Conservation (phyloP, 805 yeast genomes). For the Zygoascus tannicola region DNA sequence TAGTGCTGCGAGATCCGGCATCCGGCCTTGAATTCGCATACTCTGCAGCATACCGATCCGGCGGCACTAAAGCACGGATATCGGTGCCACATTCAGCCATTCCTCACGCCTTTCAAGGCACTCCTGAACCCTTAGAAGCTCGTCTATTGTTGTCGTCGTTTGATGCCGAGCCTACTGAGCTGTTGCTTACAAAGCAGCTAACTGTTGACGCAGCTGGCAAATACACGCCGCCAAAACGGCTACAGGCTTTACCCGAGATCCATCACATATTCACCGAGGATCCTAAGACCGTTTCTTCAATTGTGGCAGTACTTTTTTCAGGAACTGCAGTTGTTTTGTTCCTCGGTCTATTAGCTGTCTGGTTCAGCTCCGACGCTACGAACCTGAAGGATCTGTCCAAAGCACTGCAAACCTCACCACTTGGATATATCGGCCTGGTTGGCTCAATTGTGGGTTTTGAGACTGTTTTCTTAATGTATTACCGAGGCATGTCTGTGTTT, state of each 20-base stretch:
- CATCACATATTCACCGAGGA: slow-evolving; percentile 48
- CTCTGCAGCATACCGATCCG: slow-evolving; percentile 22
- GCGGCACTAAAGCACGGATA: slow-evolving; percentile 27
- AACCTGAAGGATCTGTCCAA: slow-evolving; percentile 22
- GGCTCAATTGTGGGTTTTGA: slow-evolving; percentile 43
- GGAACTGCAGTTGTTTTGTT: slow-evolving; percentile 36
- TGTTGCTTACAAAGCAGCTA: slow-evolving; percentile 9
- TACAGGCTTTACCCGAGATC: slow-evolving; percentile 50
- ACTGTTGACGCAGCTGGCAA: slow-evolving; percentile 5
- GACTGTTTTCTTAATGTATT: slow-evolving; percentile 47
- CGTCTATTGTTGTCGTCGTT: slow-evolving; percentile 25
- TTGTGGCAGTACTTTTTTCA: slow-evolving; percentile 45
- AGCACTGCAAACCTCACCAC: slow-evolving; percentile 28
- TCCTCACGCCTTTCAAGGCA: slow-evolving; percentile 24
- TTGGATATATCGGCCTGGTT: slow-evolving; percentile 37
- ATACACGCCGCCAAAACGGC: slow-evolving; percentile 11
- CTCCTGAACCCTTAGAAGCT: slow-evolving; percentile 17
- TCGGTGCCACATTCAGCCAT: slow-evolving; percentile 24
- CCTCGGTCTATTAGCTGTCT: slow-evolving; percentile 27
- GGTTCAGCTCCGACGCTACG: slow-evolving; percentile 11
- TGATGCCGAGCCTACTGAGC: slow-evolving; percentile 18
- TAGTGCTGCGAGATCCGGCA: slow-evolving; percentile 16
- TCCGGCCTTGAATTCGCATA: slow-evolving; percentile 23
- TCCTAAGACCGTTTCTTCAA: slow-evolving; percentile 43
- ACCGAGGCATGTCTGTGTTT: slow-evolving; percentile 51